Evolutionary conservation across 345 rosid genomes (phyloP).

Genomic region (Brassica incana): DNA sequence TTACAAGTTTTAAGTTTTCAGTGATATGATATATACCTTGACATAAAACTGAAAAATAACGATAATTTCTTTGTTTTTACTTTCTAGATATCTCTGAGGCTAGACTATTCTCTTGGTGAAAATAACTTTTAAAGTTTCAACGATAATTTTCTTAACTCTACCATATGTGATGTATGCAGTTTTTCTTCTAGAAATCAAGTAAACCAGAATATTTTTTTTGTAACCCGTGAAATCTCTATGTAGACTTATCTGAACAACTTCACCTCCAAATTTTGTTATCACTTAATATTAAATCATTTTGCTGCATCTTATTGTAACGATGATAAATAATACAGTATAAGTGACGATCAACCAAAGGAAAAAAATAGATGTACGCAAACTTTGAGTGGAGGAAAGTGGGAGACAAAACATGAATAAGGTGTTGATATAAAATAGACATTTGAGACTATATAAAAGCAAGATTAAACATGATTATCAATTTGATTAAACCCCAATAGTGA

Average conservation of each 20-base stretch:
- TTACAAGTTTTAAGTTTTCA: background rate
- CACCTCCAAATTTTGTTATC: background rate
- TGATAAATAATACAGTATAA: background rate
- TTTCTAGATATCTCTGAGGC: background rate
- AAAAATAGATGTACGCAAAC: background rate
- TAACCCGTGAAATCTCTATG: background rate
- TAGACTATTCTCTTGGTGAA: background rate
- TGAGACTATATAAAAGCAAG: background rate
- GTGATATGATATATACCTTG: background rate
- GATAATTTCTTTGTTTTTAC: background rate
- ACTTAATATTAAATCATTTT: background rate
- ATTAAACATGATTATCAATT: conserved; percentile 23
- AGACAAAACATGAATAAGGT: conserved; percentile 27
- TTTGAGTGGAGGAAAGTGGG: conserved; percentile 20
- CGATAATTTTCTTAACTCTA: background rate
- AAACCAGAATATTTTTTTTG: background rate
- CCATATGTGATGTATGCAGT: background rate
- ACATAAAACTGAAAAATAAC: background rate
- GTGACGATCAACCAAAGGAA: background rate
- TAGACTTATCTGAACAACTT: background rate
- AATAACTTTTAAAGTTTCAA: background rate
- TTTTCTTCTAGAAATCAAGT: background rate
- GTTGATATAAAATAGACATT: conserved; percentile 9
- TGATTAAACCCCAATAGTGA: conserved; percentile 17
- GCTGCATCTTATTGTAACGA: background rate